A percentile compares a stretch with the other conserved stretches of the same genome.
Conservation (phyloP, 2,329 filamentous ascomycete genomes). For the Basipetospora sp. region DNA sequence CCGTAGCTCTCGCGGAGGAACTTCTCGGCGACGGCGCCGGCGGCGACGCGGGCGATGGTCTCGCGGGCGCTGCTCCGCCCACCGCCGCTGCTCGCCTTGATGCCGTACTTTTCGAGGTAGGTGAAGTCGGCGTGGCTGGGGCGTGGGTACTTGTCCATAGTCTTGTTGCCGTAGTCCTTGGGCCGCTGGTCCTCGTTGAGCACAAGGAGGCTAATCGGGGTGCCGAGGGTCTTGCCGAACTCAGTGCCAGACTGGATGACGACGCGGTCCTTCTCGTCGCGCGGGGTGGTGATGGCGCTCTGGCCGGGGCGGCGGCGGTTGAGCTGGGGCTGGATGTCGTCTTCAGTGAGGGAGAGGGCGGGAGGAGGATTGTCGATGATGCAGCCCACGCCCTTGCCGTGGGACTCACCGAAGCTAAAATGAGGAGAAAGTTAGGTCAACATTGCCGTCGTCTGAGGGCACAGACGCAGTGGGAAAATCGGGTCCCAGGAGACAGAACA, state of each 20-base stretch:
- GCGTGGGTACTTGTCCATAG: conserved; percentile 82
- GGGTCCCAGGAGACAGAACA: conserved; percentile 20
- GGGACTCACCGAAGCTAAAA: conserved; percentile 45
- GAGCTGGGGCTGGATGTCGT: conserved; percentile 88
- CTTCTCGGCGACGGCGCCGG: conserved; percentile 85
- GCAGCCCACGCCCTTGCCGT: conserved; percentile 84
- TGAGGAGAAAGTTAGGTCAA: conserved; percentile 6
- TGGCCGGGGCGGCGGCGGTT: conserved; percentile 81
- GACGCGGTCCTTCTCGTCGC: conserved; percentile 82
- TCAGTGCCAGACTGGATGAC: conserved; percentile 89
- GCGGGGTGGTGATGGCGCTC: conserved; percentile 75
- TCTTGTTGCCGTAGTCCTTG: conserved; percentile 76
- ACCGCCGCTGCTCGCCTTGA: conserved; percentile 80
- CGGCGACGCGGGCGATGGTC: conserved; percentile 85
- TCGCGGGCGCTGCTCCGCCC: conserved; percentile 85
- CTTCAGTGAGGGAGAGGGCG: conserved; percentile 69
- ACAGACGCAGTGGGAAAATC: too few species aligned
- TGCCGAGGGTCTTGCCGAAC: conserved; percentile 76
- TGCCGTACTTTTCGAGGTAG: conserved; percentile 91
- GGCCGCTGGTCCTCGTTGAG: conserved; percentile 87
- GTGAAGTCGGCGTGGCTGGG: conserved; percentile 94
- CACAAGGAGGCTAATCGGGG: conserved; percentile 76
- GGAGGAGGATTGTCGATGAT: conserved; percentile 90
- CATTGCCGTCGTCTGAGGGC: background rate
- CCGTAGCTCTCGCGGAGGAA: conserved; percentile 69